Conservation (phyloP, 176 grass and related monocot genomes). For the Avena atlantica region DNA sequence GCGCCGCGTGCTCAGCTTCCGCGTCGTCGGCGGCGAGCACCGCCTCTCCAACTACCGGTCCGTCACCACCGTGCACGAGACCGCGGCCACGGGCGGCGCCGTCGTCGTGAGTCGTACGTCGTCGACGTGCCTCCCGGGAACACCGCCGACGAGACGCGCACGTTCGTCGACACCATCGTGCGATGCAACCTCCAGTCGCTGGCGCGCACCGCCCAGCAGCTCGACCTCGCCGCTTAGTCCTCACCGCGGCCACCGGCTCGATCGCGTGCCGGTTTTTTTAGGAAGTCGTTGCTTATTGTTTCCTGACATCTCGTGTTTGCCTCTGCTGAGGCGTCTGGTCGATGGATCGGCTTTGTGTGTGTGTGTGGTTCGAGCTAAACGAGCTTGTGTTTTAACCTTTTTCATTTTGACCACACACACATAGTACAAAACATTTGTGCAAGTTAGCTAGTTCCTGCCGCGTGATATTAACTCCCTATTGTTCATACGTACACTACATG, state of each 20-base stretch:
- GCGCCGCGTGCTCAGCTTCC: slow-evolving; percentile 87
- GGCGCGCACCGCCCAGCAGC: slow-evolving; percentile 63
- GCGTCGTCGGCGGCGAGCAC: slow-evolving; percentile 91
- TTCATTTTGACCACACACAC: slow-evolving; percentile 33
- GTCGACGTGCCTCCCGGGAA: slow-evolving; percentile 81
- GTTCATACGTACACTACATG: slow-evolving; percentile 24
- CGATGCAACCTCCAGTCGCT: slow-evolving; percentile 83
- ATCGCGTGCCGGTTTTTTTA: slow-evolving; percentile 1
- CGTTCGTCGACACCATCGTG: slow-evolving; percentile 82
- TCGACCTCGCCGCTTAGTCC: slow-evolving; percentile 40
- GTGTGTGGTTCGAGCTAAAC: slow-evolving; percentile 10
- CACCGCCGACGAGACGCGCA: slow-evolving; percentile 76
- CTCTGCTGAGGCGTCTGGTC: neutral
- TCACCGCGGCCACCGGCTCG: slow-evolving; percentile 22
- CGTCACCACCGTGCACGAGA: slow-evolving; percentile 67
- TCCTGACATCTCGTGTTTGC: slow-evolving; percentile 42
- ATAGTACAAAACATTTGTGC: slow-evolving; percentile 35
- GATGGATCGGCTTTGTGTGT: slow-evolving; percentile 20
- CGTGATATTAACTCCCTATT: slow-evolving; percentile 15
- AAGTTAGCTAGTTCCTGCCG: neutral
- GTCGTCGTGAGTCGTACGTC: slow-evolving; percentile 77
- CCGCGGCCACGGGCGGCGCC: slow-evolving; percentile 13
- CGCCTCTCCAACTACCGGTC: slow-evolving; percentile 92
- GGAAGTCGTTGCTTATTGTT: slow-evolving; percentile 25
- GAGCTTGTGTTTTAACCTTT: slow-evolving; percentile 18